phyloP scores from a whole-genome alignment of 1,284 basidiomycete species.

The Baeospora myosura region DNA sequence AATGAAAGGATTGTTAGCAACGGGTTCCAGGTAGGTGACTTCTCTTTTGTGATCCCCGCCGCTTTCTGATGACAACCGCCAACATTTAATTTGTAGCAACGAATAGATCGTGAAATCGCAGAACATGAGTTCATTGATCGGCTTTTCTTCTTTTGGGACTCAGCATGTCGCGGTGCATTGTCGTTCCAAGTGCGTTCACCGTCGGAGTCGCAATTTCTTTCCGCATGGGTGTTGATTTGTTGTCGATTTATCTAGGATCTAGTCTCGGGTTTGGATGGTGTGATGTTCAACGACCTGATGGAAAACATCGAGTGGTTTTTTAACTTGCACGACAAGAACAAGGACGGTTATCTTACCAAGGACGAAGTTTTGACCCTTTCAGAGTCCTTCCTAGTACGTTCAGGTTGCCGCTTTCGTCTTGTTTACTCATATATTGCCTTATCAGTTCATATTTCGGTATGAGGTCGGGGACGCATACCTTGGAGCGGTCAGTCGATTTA shows the following conservation, averaged over 20 bases:
- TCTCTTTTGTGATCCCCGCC: slow-evolving; percentile 3
- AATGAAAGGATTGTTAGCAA: slow-evolving; percentile 92
- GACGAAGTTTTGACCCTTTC: slow-evolving; percentile 95
- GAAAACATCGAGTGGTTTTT: slow-evolving; percentile 99
- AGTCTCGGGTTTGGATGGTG: slow-evolving; percentile 81
- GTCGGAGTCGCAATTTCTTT: slow-evolving; percentile 7
- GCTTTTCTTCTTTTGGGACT: slow-evolving; percentile 90
- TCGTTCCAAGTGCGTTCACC: slow-evolving; percentile 64
- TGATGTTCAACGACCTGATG: slow-evolving; percentile 97
- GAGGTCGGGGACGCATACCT: slow-evolving; percentile 96
- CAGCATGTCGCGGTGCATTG: slow-evolving; percentile 68
- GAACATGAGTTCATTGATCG: slow-evolving; percentile 81
- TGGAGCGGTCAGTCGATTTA: slow-evolving; percentile 90
- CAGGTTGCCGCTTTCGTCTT: slow-evolving; percentile 5
- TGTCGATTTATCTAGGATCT: slow-evolving; percentile 57
- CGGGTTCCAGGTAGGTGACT: slow-evolving; percentile 69
- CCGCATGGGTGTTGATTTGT: slow-evolving; percentile 2
- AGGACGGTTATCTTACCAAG: slow-evolving; percentile 90
- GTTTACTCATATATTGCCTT: slow-evolving; percentile 2
- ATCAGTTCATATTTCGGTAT: slow-evolving; percentile 97
- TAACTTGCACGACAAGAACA: slow-evolving; percentile 92
- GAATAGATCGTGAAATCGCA: slow-evolving; percentile 70
- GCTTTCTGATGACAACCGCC: slow-evolving; percentile 9
- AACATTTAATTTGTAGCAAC: slow-evolving; percentile 44
- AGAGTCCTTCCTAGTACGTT: slow-evolving; percentile 81